A percentile compares a stretch with the other conserved stretches of the same genome.
Conservation (phyloP, 2,329 filamentous ascomycete species). For the Phaeosphaeriaceae sp. region DNA sequence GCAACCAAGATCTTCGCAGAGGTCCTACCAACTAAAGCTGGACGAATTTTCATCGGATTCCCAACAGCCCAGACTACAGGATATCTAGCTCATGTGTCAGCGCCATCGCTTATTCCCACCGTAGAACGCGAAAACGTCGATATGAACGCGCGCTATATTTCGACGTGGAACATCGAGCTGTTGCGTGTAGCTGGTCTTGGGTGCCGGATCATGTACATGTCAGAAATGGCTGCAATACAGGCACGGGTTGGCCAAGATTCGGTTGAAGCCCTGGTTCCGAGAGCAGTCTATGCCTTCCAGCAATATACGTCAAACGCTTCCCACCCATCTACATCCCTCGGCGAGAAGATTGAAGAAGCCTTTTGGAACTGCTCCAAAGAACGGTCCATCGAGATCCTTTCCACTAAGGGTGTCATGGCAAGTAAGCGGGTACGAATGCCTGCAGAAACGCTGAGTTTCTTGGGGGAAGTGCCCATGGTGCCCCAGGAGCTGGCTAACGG, state of each 20-base stretch:
- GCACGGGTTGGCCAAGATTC: slow-evolving; percentile 65
- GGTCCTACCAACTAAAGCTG: slow-evolving; percentile 86
- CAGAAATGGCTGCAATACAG: slow-evolving; percentile 73
- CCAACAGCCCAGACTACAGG: slow-evolving; percentile 97
- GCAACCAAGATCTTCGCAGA: slow-evolving; percentile 85
- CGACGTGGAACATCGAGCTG: slow-evolving; percentile 95
- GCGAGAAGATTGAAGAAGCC: slow-evolving; percentile 87
- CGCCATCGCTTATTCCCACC: slow-evolving; percentile 94
- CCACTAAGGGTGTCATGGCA: slow-evolving; percentile 85
- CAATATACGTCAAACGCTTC: slow-evolving; percentile 91
- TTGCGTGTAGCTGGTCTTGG: slow-evolving; percentile 89
- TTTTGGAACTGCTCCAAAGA: slow-evolving; percentile 94
- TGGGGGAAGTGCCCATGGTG: slow-evolving; percentile 87
- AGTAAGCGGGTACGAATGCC: slow-evolving; percentile 82
- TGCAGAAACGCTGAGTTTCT: slow-evolving; percentile 76
- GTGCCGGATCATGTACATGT: slow-evolving; percentile 83
- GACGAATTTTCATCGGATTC: slow-evolving; percentile 95
- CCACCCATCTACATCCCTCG: slow-evolving; percentile 84
- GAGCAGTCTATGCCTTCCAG: slow-evolving; percentile 82
- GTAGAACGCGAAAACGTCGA: slow-evolving; percentile 98
- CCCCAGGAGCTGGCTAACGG: slow-evolving; percentile 76
- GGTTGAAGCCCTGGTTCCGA: slow-evolving; percentile 73
- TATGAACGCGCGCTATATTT: slow-evolving; percentile 92
- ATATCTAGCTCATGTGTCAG: slow-evolving; percentile 90
- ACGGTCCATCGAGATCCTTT: slow-evolving; percentile 81